Evolutionary conservation across 2,329 filamentous ascomycete species (phyloP), one percentile per base, ranked within the genome.

Genomic region (Rhynchosporium agropyri): DNA sequence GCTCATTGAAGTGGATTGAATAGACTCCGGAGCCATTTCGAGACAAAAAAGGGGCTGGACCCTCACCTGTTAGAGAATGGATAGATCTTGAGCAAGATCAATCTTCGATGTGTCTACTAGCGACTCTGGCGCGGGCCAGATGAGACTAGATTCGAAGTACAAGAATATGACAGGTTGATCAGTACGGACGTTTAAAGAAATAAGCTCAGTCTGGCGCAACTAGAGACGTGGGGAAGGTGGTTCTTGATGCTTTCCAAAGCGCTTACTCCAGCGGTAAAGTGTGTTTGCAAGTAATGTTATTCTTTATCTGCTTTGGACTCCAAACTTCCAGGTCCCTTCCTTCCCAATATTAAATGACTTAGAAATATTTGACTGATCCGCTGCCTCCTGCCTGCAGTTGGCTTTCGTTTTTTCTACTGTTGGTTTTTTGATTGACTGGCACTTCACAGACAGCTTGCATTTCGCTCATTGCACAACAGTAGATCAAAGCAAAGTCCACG

Each of bases 151-250:
- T 20, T 28, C 36, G 36, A 54, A 26, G 36, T 28, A 42, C 51
- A 13, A 54, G 33, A 42, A 54, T 54, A 54, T 54, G 51, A 54
- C 51, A 54, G 51, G 28, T 42, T 33, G 36, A 54, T n/a, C 7
- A 29, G 51, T 20, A 42, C 8, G 36, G 40, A 20, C 51, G 33
- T 29, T 54, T 33, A 15, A 7, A n/a, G 15, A 53, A 7, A 40
- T 13, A 28, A 54, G 51, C 40, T 54, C 20, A n/a, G 38, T 10
- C 13, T 42, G 51, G 36, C 20, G 51, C 10, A 54, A 42, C 40
- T 10, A 54, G 36, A 42, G 10, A 15, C n/a, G 43, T 10, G 43
- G 20, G 9, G 20, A 26, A 46, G 3, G 43, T 46, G 43, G 43
- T 20, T n/a, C n/a, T n/a, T n/a, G 7, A n/a, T 3, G 13, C 4